Evolutionary conservation across 2,329 filamentous ascomycete genomes (phyloP).

Genomic region (Fusarium sp.): DNA sequence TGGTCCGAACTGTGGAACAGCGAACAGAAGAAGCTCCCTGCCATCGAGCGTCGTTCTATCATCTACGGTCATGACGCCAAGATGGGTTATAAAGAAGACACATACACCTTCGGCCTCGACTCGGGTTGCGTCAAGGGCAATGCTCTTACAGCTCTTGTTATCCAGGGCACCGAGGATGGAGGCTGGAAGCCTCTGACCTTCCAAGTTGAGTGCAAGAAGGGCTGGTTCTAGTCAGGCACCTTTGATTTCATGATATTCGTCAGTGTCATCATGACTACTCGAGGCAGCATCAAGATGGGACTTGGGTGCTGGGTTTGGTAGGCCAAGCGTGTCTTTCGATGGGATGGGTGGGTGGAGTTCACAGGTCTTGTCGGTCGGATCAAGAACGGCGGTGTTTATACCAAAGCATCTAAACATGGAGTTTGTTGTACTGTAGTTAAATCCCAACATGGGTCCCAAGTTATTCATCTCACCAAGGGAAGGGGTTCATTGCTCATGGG

Average conservation of each 20-base stretch:
- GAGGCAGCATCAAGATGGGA: neutral
- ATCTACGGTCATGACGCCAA: slow-evolving; percentile 91
- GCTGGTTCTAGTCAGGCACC: slow-evolving; percentile 31
- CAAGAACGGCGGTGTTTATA: neutral
- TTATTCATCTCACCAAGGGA: neutral
- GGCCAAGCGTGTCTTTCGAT: neutral
- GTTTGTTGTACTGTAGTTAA: neutral
- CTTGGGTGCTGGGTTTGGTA: slow-evolving; percentile 7
- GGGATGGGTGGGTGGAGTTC: slow-evolving; percentile 21
- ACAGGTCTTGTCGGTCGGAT: slow-evolving; percentile 7
- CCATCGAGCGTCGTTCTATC: slow-evolving; percentile 69
- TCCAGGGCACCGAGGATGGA: slow-evolving; percentile 63
- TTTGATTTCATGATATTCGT: neutral
- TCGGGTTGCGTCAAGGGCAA: slow-evolving; percentile 83
- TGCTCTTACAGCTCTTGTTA: slow-evolving; percentile 80
- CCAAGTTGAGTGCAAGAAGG: slow-evolving; percentile 55
- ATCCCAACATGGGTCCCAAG: neutral
- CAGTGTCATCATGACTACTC: slow-evolving; percentile 8
- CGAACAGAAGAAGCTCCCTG: slow-evolving; percentile 54
- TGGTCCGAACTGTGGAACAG: slow-evolving; percentile 77
- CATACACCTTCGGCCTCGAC: slow-evolving; percentile 87
- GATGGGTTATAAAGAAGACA: slow-evolving; percentile 68
- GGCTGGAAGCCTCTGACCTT: slow-evolving; percentile 52
- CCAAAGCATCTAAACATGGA: slow-evolving; percentile 5
- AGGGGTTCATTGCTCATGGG: neutral